phyloP scores from a whole-genome alignment of 1,284 basidiomycete species.

The Psilocybe mexicana region DNA sequence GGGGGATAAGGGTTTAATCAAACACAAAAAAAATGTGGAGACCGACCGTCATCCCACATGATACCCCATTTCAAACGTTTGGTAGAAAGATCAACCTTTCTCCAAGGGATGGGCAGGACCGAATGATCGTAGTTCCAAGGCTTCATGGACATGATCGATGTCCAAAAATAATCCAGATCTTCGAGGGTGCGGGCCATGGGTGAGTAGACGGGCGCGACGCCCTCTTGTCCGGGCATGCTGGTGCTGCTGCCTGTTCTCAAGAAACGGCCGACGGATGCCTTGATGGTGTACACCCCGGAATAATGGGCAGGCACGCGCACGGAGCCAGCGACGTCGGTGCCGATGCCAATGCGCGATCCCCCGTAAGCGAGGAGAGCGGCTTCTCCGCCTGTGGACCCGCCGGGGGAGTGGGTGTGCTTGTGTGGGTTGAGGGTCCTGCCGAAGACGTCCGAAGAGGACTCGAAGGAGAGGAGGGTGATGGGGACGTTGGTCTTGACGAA shows the following conservation, averaged over 20 bases:
- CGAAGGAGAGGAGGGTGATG: constrained; percentile 75
- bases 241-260: constrained; percentile 47
- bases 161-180: constrained; percentile 67
- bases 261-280: constrained; percentile 55
- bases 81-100: constrained; percentile 44
- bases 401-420: constrained; percentile 55
- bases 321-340: constrained; percentile 72
- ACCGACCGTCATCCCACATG: constrained; percentile 52
- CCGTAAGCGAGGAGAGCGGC: constrained; percentile 68
- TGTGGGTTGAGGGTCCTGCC: constrained; percentile 71
- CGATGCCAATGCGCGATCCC: constrained; percentile 72
- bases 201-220: constrained; percentile 56
- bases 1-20: background rate
- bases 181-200: constrained; percentile 71
- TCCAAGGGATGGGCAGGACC: constrained; percentile 59
- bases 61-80: constrained; percentile 53
- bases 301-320: constrained; percentile 76
- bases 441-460: constrained; percentile 72
- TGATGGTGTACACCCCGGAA: constrained; percentile 66
- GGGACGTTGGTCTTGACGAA: constrained; percentile 79
- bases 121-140: constrained; percentile 63
- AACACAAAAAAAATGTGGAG: background rate
- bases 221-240: constrained; percentile 61
- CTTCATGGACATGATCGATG: constrained; percentile 54
- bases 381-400: constrained; percentile 74